phyloP scores from a whole-genome alignment of 805 yeast species.

The Pichia eremophila region DNA sequence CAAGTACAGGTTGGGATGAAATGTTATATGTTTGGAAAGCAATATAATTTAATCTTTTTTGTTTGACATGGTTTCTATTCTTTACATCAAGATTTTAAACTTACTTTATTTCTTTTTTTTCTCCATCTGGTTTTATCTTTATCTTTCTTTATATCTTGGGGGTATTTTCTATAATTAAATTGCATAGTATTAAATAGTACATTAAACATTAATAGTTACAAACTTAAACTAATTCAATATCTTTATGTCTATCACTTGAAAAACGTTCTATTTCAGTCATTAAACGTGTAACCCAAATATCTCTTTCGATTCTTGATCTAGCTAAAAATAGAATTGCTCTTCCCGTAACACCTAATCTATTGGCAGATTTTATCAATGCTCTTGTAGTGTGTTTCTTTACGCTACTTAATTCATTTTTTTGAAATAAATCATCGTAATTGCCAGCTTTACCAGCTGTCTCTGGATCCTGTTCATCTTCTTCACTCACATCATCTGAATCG shows the following conservation, averaged over 20 bases:
- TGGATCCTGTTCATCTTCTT: not conserved
- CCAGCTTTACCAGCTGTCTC: not conserved
- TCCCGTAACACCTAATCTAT: slow-evolving; percentile 59
- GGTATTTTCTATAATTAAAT: too few relatives aligned
- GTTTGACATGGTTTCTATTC: too few relatives aligned
- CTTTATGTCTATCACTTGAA: slow-evolving; percentile 6
- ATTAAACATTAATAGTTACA: too few relatives aligned
- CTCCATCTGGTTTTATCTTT: too few relatives aligned
- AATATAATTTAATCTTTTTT: slow-evolving; percentile 16
- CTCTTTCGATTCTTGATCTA: slow-evolving; percentile 72
- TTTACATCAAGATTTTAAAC: too few relatives aligned
- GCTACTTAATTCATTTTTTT: not conserved
- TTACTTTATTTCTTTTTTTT: too few relatives aligned
- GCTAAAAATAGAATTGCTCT: slow-evolving; percentile 67
- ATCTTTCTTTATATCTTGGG: too few relatives aligned
- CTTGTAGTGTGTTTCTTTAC: slow-evolving; percentile 1
- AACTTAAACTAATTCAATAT: not conserved
- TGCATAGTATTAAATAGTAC: too few relatives aligned
- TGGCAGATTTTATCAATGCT: slow-evolving; percentile 35
- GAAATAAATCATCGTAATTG: not conserved
- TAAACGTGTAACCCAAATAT: slow-evolving; percentile 60
- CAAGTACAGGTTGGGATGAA: slow-evolving; percentile 95
- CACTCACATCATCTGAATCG: not conserved
- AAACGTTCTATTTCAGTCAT: slow-evolving; percentile 35
- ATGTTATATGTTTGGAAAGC: slow-evolving; percentile 87